Conservation (phyloP, 1,284 basidiomycete species). For the Boletus calvinii region DNA sequence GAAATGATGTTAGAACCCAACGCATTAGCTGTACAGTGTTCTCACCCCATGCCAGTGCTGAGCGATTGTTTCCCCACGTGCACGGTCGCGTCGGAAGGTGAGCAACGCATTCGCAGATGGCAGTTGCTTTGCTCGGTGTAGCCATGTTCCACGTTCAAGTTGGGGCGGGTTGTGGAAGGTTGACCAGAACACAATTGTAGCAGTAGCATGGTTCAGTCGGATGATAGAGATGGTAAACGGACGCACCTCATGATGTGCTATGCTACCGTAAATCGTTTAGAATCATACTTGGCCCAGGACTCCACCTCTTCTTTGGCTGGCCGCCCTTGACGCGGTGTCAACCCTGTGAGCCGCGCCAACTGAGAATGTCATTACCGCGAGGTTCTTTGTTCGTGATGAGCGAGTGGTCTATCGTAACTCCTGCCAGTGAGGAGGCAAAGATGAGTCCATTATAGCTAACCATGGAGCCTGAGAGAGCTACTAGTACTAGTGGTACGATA, state of each 20-base stretch:
- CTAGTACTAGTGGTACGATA: too few relatives aligned
- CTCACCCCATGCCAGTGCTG: slow-evolving; percentile 30
- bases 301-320: slow-evolving; percentile 21
- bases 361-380: slow-evolving; percentile 7
- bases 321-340: slow-evolving; percentile 17
- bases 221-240: neutral
- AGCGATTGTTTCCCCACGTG: slow-evolving; percentile 22
- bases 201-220: neutral
- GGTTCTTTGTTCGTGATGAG: slow-evolving; percentile 24
- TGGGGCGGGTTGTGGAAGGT: slow-evolving; percentile 27
- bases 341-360: neutral
- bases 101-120: slow-evolving; percentile 27
- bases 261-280: slow-evolving; percentile 23
- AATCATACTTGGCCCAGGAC: slow-evolving; percentile 20
- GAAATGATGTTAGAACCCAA: neutral
- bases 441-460: slow-evolving; percentile 10
- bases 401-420: slow-evolving; percentile 25
- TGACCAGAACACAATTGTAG: slow-evolving; percentile 25
- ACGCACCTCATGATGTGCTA: slow-evolving; percentile 29
- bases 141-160: slow-evolving; percentile 22
- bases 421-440: slow-evolving; percentile 24
- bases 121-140: slow-evolving; percentile 23
- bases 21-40: neutral
- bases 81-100: slow-evolving; percentile 26
- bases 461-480: too few relatives aligned